Percentiles rank a stretch among this genome's conserved stretches.
Conservation (phyloP, 139 green algal genomes). For the Limnomonas spitsbergensis region DNA sequence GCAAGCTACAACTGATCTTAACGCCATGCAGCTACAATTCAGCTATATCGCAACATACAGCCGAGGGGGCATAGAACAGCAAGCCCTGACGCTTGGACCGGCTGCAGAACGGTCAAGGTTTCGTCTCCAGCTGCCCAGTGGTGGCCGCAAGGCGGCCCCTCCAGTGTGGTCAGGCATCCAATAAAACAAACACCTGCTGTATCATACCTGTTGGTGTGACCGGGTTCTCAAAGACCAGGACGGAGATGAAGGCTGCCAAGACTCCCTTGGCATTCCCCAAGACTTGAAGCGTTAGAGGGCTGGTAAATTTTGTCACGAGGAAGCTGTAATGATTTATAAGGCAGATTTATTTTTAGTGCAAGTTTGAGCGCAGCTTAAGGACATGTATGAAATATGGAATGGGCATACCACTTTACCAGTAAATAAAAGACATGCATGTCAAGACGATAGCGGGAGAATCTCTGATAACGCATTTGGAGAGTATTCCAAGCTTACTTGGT, state of each 20-base stretch:
- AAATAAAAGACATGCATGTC: too few species aligned
- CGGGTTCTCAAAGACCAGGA: conserved; percentile 83
- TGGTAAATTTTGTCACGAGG: conserved; percentile 93
- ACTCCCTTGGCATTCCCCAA: conserved; percentile 95
- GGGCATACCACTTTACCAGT: neutral
- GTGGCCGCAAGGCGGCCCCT: too few species aligned
- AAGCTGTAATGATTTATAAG: conserved; percentile 66
- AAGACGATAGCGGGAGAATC: too few species aligned
- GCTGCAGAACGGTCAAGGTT: neutral
- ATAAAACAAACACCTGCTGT: conserved; percentile 5
- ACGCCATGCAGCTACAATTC: neutral
- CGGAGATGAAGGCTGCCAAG: conserved; percentile 77
- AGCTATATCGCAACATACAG: too few species aligned
- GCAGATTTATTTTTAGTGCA: neutral
- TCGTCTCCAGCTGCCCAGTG: too few species aligned
- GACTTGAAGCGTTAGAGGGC: conserved; percentile 90
- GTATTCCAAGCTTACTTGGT: conserved; percentile 58
- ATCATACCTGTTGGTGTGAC: conserved; percentile 41
- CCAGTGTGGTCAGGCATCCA: neutral
- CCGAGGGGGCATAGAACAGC: neutral
- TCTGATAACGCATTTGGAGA: neutral
- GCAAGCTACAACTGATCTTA: too few species aligned
- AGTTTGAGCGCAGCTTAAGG: neutral
- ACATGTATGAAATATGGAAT: neutral
- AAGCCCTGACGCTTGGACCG: neutral